phyloP scores from a whole-genome alignment of 495 filamentous ascomycete genomes.

The Penicillium egyptiacum region DNA sequence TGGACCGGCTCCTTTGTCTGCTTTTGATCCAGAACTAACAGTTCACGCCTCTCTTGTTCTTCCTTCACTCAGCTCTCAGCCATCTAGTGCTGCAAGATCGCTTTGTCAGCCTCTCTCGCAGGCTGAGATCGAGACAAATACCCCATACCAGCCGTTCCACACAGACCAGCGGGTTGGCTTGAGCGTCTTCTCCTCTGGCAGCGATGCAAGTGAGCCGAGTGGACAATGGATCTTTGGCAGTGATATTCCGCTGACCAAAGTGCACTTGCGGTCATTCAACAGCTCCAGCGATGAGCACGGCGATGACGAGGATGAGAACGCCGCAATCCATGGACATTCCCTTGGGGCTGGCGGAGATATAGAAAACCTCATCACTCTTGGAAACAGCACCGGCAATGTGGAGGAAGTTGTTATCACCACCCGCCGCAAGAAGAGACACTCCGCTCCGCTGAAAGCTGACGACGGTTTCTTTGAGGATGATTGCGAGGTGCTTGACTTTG shows the following conservation, averaged over 20 bases:
- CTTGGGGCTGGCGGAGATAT: constrained; percentile 44
- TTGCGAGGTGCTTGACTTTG: constrained; percentile 90
- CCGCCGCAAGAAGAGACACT: constrained; percentile 59
- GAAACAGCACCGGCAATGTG: constrained; percentile 63
- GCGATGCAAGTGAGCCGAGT: constrained; percentile 23
- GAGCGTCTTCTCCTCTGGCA: constrained; percentile 53
- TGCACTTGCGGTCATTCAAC: constrained; percentile 57
- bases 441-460: constrained; percentile 51
- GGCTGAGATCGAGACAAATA: constrained; percentile 90
- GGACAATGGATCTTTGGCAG: constrained; percentile 73
- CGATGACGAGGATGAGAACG: constrained; percentile 49
- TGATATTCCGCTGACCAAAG: constrained; percentile 56
- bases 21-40: constrained; percentile 31
- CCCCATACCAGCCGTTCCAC: constrained; percentile 88
- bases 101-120: constrained; percentile 64
- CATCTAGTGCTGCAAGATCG: constrained; percentile 29
- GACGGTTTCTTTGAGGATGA: constrained; percentile 95
- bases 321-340: constrained; percentile 37
- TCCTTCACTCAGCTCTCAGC: constrained; percentile 36
- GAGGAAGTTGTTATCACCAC: constrained; percentile 82
- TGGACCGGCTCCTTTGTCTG: constrained; percentile 37
- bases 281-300: constrained; percentile 48
- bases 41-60: constrained; percentile 36
- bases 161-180: constrained; percentile 77
- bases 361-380: constrained; percentile 52